Base-by-base conservation (phyloP, 2,329 filamentous ascomycete genomes). In the Colletotrichum tofieldiae region DNA sequence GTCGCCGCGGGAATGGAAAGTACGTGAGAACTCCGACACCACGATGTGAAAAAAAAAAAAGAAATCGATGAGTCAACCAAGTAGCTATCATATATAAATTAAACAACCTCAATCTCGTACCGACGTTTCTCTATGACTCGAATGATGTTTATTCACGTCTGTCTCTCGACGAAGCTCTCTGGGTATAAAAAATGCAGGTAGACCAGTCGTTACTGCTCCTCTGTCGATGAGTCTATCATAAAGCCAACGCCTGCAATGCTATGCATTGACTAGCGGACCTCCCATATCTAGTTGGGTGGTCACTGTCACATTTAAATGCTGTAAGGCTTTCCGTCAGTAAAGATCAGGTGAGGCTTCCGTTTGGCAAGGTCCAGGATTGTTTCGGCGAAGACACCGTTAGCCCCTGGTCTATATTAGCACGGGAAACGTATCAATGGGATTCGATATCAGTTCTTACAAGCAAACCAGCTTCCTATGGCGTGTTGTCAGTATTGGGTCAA, bases 371-470 rank as follows among this genome's bases (percentile, higher is more conserved):
- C 94, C 63, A 99, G 84, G 56, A 99, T 94, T 0, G 95, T 97
- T 81, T 94, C 92, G 18, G 96, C 95, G 83, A 98, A 98, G 14
- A 99, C 94, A 0, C 94, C 96, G 77, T 99, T 99, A 14, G 96
- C 96, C 96, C 95, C 83, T 85, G 68, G 32, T 70, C 56, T 52
- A 37, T 29, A 59, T 69, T 26, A 65, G 56, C 32, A 55, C 62
- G 29, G 3, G n/a, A 8, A 18, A 20, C n/a, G 16, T 32, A 11
- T 20, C 18, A 35, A 2, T 1, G 7, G 2, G 32, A 20, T 5
- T 5, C 0, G 20, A 26, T 23, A 7, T 16, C 8, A 5, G 6
- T 47, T 78, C 84, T 81, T 81, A 86, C 86, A 98, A 2, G 96
- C 94, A 81, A 98, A 98, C 96, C 96, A 98, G 78, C 93, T 94